A percentile compares a stretch with the other conserved stretches of the same genome.
These are phyloP conservation scores for Schrenkiella parvula DNA, from an alignment of 345 rosid species.

Conservation along the genomic window DNA sequence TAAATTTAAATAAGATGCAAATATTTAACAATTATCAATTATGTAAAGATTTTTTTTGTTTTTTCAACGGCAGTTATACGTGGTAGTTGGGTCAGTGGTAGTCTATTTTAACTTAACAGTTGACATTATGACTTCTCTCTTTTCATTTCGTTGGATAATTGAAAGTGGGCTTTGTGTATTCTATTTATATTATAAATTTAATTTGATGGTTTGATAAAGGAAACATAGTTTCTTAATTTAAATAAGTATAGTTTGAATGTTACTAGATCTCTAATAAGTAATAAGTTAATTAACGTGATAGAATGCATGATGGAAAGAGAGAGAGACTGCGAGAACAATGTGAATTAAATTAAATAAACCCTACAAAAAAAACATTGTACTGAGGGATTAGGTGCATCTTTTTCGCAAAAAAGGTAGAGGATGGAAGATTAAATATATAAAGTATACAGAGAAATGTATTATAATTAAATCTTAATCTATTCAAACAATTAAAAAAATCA, in stretches of 20 bases:
- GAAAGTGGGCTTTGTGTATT: background rate
- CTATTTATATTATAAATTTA: background rate
- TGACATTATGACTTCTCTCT: background rate
- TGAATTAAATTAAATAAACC: background rate
- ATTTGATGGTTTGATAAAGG: background rate
- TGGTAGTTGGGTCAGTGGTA: conserved; percentile 26
- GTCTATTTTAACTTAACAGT: conserved; percentile 8
- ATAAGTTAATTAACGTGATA: background rate
- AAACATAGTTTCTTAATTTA: too few species aligned
- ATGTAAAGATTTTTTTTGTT: too few species aligned
- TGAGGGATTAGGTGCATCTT: conserved; percentile 20
- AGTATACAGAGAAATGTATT: conserved; percentile 5
- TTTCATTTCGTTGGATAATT: background rate
- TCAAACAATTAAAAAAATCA: background rate
- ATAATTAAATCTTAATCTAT: background rate
- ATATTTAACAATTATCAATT: too few species aligned
- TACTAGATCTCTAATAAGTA: background rate
- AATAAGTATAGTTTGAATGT: background rate
- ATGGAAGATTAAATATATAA: conserved; percentile 10
- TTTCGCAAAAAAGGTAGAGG: background rate
- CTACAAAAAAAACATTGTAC: background rate
- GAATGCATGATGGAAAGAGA: background rate
- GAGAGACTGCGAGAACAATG: background rate
- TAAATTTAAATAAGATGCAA: too few species aligned
- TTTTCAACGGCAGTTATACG: conserved; percentile 24